Base-by-base conservation (phyloP, 1,284 basidiomycete species). In the Microbotryomycetes sp. region DNA sequence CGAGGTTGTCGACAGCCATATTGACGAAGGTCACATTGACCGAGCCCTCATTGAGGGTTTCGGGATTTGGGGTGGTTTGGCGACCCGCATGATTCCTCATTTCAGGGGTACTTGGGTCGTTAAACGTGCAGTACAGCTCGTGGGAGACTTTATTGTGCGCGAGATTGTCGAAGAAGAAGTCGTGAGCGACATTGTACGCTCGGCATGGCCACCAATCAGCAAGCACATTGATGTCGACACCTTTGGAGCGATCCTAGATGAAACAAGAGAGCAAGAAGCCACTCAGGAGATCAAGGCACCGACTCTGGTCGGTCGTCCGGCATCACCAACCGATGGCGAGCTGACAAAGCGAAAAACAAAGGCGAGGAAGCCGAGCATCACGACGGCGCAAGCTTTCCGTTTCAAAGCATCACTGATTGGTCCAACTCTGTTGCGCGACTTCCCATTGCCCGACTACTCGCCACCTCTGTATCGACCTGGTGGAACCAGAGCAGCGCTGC, bases 171-270 rank as follows among this genome's bases (percentile, higher is more conserved):
- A 66, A 22, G 54, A 54, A 1, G 55, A 36, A 23, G 58, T 60
- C 19, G 50, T 52, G 23, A 54, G 51, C n/a, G 64, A 66, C 4
- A 29, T 63, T 2, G 48, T 63, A 53, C 60, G 31, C 46, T 66
- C 16, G 19, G 28, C 1, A n/a, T n/a, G 6, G 62, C 63, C 28
- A 36, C 50, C 19, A 19, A 42, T 42, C 36, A 23, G 19, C 1
- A 58, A 63, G 25, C 62, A 63, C 42, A 54, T 63, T 29, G 52
- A 60, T 23, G 16, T 25, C 14, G 49, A 49, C 0, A n/a, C 28
- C 6, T 66, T 49, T 29, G 53, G 29, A 4, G 50, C 9, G 6
- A 49, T 66, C 5, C 26, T 47, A 5, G 56, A 56, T 15, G 46
- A 55, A 4, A 61, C 63, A 36, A 42, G 64, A 3, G 61, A 66